These are phyloP conservation scores for Colletotrichum tropicicola DNA, from an alignment of 2,329 filamentous ascomycete species.

Conservation along the genomic window DNA sequence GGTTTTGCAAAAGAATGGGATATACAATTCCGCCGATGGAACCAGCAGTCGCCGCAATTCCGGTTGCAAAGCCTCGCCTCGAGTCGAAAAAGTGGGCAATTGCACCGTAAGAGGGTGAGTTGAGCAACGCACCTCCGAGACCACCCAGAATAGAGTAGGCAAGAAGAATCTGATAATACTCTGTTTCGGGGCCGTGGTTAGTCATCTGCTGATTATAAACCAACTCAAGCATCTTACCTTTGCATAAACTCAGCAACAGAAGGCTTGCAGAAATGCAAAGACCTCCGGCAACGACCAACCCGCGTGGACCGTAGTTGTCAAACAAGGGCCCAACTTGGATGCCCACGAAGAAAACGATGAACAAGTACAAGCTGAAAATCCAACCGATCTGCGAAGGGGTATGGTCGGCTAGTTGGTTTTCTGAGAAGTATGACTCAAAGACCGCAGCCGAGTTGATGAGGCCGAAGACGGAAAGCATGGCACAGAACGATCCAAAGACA, in stretches of 20 bases:
- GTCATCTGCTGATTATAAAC: neutral
- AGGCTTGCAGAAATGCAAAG: constrained; percentile 68
- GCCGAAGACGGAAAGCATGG: constrained; percentile 75
- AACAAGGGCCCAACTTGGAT: constrained; percentile 86
- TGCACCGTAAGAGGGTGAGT: constrained; percentile 78
- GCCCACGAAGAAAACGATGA: constrained; percentile 83
- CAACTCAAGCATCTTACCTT: constrained; percentile 46
- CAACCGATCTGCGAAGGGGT: constrained; percentile 78
- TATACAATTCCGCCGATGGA: constrained; percentile 76
- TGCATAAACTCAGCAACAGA: constrained; percentile 75
- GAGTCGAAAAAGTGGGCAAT: constrained; percentile 82
- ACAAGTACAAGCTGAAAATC: constrained; percentile 86
- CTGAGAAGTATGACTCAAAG: constrained; percentile 80
- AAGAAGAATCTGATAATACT: constrained; percentile 85
- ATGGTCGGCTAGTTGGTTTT: constrained; percentile 75
- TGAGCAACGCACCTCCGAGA: constrained; percentile 77
- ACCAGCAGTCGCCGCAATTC: constrained; percentile 80
- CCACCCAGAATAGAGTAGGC: constrained; percentile 79
- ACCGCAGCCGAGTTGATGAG: constrained; percentile 80
- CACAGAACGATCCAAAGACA: constrained; percentile 79
- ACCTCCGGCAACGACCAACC: constrained; percentile 72
- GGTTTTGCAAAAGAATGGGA: constrained; percentile 54
- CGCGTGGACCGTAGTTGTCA: constrained; percentile 76
- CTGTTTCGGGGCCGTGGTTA: constrained; percentile 34
- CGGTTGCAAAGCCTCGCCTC: constrained; percentile 80